Conservation (phyloP, 2,329 filamentous ascomycete genomes). For the Triangularia setosa region DNA sequence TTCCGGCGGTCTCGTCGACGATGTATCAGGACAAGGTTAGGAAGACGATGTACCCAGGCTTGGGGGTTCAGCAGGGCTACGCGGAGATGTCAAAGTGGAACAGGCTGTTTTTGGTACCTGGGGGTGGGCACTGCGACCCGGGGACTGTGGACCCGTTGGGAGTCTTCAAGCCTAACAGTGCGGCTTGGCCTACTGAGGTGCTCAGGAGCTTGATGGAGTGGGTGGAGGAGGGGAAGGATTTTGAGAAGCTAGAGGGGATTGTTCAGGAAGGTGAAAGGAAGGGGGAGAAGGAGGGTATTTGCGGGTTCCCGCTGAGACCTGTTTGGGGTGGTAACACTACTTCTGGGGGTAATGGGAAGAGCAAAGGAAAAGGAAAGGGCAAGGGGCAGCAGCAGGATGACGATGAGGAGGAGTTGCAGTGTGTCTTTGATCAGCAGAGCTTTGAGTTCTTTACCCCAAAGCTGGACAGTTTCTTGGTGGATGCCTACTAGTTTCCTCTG, state of each 20-base stretch:
- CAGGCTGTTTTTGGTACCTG: slow-evolving; percentile 39
- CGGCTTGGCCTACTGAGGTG: slow-evolving; percentile 14
- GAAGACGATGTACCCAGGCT: slow-evolving; percentile 36
- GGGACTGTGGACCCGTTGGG: slow-evolving; percentile 40
- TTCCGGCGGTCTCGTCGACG: slow-evolving; percentile 47
- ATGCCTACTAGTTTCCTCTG: background rate
- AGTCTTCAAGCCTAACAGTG: slow-evolving; percentile 33
- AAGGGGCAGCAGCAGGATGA: background rate
- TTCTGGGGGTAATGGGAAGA: slow-evolving; percentile 10
- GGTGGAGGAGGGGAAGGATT: slow-evolving; percentile 47
- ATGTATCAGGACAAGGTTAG: slow-evolving; percentile 42
- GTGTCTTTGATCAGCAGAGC: background rate
- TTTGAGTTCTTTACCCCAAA: background rate
- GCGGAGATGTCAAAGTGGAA: slow-evolving; percentile 47
- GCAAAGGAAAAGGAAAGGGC: background rate
- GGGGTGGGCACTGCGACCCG: slow-evolving; percentile 46
- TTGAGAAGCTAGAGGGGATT: slow-evolving; percentile 37
- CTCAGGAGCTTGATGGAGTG: slow-evolving; percentile 35
- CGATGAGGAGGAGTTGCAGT: background rate
- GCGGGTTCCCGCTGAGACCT: slow-evolving; percentile 41
- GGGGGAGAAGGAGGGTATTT: slow-evolving; percentile 38
- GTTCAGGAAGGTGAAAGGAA: slow-evolving; percentile 25
- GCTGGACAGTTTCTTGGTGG: background rate
- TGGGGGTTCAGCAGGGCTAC: slow-evolving; percentile 30
- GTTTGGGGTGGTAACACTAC: slow-evolving; percentile 30